Evolutionary conservation across 225 moss, liverwort and hornwort species (phyloP), one percentile per base, ranked within the genome.

Genomic region (Physcomitrium patens): DNA sequence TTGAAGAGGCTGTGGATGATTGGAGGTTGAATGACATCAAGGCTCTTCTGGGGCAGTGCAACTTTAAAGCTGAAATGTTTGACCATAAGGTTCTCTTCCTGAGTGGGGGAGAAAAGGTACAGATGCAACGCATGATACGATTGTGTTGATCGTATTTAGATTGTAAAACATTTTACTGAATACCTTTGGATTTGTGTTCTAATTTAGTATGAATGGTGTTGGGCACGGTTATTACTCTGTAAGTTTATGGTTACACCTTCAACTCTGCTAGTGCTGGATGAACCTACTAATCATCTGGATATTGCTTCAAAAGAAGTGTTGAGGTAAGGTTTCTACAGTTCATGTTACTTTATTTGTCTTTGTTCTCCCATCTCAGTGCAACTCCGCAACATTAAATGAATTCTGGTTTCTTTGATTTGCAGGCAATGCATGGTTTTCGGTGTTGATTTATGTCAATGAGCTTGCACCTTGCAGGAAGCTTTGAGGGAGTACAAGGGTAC

Each of bases 241-340:
- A 95, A 95, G 79, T 95, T 95, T 73, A 95, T 95, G 94, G 94
- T 95, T 22, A 92, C 91, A 12, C 95, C 95, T 26, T 95, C 92
- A 55, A 92, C 95, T 8, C 62, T 95, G 65, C 79, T 95, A 22
- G 79, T 95, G 58, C 74, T 95, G 75, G 95, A 95, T 60, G 92
- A 95, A 72, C 95, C 95, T 4, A 95, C 95, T 19, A 95, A 95
- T 69, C 92, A 95, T 77, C 82, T 95, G 17, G 95, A 95, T 66
- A 95, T 95, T 37, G 89, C 95, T 18, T 92, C 95, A 0, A 95
- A 95, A 75, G 95, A 95, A 82, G 92, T 95, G 92, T 95, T 49
- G 95, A 95, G 84, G 85, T 85, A 72, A 52, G 15, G n/a, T 60
- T 0, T 12, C 63, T 68, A 10, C 10, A 54, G 28, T 37, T 76